Base-by-base conservation (phyloP, 1,284 basidiomycete genomes). In the Puccinia novopanici region DNA sequence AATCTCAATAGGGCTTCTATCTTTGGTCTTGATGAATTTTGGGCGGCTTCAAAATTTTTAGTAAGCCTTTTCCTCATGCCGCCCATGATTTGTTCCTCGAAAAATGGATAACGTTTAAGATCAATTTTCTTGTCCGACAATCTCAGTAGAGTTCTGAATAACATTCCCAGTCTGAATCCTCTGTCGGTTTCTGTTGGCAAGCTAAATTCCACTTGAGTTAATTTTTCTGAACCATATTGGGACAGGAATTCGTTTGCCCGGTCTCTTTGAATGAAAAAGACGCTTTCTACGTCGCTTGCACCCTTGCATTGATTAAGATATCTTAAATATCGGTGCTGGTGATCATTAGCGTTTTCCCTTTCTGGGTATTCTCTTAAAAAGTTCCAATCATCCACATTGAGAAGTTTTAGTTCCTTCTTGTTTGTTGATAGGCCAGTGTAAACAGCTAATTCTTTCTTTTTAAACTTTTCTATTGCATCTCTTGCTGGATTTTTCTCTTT, bases 251-350 rank as follows among this genome's bases (percentile, higher is more conserved):
- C 0, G 13, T 3, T 34, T 40, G 34, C 8, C 3, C 37, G 34
- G 9, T 40, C 59, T 63, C 19, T 63, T 22, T 40, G 12, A 37
- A 63, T 63, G 59, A 40, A 63, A 63, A 63, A 63, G 30, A 40
- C 1, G 8, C 34, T 37, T 37, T 63, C 59, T 9, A 63, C 19
- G 34, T 63, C 19, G 1, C 8, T 19, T 63, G 40, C 59, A 15
- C 34, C 59, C 59, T 40, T 63, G 34, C 59, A 63, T 37, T 12
- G 10, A 27, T 63, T 63, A 4, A 63, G 34, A 63, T 37, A 40
- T 27, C 34, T 63, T 10, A 63, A 40, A 22, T 40, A 34, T 19
- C 37, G 3, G 3, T 22, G 8, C 8, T 40, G 34, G 19, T 71
- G 24, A 71, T 48, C 12, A 34, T 54, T 19, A 10, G n/a, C 3